A percentile compares a stretch with the other conserved stretches of the same genome.
Conservation (phyloP, 1,284 basidiomycete species). For the Amylostereum chailletii region DNA sequence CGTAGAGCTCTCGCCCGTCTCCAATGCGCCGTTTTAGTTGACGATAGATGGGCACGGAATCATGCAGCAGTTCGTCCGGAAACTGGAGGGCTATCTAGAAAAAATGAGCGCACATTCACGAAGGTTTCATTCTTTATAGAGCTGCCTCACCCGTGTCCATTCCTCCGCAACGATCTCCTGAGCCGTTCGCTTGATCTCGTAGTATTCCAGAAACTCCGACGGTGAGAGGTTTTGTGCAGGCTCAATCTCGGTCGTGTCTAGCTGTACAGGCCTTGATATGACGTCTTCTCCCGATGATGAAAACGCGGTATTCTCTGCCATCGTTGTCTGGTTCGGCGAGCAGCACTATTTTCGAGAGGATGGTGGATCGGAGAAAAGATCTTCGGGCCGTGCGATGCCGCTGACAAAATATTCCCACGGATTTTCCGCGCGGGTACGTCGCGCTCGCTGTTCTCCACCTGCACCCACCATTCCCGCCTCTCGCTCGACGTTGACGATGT, state of each 20-base stretch:
- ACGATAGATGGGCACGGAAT: constrained; percentile 84
- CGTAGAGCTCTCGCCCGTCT: constrained; percentile 61
- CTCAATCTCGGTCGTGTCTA: constrained; percentile 26
- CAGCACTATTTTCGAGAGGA: too few relatives aligned
- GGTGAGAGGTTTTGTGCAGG: constrained; percentile 23
- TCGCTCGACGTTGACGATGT: constrained; percentile 17
- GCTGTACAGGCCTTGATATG: constrained; percentile 43
- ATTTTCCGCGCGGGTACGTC: too few relatives aligned
- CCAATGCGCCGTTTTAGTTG: constrained; percentile 52
- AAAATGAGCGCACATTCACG: background rate
- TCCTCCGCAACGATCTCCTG: constrained; percentile 40
- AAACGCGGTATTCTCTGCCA: constrained; percentile 31
- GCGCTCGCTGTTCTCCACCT: too few relatives aligned
- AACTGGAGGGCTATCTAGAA: constrained; percentile 86
- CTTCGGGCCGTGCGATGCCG: too few relatives aligned
- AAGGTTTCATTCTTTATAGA: background rate
- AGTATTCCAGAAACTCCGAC: constrained; percentile 42
- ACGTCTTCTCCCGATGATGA: constrained; percentile 53
- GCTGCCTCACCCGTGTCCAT: constrained; percentile 46
- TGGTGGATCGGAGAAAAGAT: too few relatives aligned
- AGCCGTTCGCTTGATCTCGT: constrained; percentile 53
- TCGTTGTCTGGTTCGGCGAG: constrained; percentile 1
- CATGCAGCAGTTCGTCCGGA: constrained; percentile 86
- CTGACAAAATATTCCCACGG: too few relatives aligned
- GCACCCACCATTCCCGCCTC: constrained; percentile 11